Evolutionary conservation across 2,329 filamentous ascomycete genomes (phyloP).

Genomic region (Aspergillus novoparasiticus): DNA sequence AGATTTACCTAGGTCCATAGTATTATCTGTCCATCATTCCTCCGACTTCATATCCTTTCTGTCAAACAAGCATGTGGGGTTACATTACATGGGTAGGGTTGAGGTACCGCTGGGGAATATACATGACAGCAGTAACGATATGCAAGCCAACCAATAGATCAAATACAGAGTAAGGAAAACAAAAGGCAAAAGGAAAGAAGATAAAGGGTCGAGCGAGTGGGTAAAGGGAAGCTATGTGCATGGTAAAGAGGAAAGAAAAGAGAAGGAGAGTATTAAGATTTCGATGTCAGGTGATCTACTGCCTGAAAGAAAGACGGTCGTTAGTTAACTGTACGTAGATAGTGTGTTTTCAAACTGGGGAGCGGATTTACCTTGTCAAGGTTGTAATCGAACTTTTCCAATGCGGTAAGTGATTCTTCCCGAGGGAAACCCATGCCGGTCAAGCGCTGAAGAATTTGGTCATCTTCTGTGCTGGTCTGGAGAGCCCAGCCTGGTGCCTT

Average conservation of each 20-base stretch:
- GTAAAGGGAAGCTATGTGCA: constrained; percentile 22
- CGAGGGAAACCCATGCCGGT: constrained; percentile 87
- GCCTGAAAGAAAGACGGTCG: constrained; percentile 29
- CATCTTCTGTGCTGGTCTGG: constrained; percentile 77
- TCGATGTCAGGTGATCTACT: constrained; percentile 46
- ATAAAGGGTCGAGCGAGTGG: constrained; percentile 19
- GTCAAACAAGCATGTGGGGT: constrained; percentile 3
- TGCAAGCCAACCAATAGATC: constrained; percentile 13
- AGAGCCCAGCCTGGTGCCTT: constrained; percentile 65
- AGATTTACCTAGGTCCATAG: background rate
- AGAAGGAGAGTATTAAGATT: constrained; percentile 30
- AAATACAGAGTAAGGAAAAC: constrained; percentile 8
- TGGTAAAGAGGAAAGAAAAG: background rate
- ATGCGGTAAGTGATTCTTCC: constrained; percentile 70
- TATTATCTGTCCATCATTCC: background rate
- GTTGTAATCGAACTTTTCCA: constrained; percentile 96
- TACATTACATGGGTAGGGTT: constrained; percentile 11
- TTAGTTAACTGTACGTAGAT: constrained; percentile 10
- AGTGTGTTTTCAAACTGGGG: too few species aligned
- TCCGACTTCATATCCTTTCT: background rate
- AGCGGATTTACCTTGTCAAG: constrained; percentile 75
- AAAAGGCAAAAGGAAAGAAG: constrained; percentile 17
- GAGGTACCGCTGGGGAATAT: constrained; percentile 14
- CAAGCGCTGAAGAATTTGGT: constrained; percentile 85
- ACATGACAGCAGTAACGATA: constrained; percentile 20